These are phyloP conservation scores for Cajanus cajan DNA, from an alignment of 306 rosid species.

Conservation along the genomic window DNA sequence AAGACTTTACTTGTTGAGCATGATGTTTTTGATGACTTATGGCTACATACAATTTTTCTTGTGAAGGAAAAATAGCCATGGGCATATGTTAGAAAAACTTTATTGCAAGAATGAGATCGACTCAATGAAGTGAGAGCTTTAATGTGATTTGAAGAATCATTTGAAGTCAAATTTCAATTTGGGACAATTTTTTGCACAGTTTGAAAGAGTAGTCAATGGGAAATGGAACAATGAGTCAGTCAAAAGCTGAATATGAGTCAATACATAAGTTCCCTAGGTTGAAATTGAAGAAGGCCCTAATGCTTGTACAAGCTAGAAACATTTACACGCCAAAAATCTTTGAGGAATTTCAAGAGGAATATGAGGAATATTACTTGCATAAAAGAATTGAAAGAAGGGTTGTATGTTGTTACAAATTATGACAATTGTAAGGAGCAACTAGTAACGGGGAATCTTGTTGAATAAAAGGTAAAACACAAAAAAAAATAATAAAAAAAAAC, in stretches of 20 bases:
- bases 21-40: background rate
- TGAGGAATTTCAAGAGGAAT: conserved; percentile 1
- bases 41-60: background rate
- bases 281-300: background rate
- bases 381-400: background rate
- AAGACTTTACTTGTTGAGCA: background rate
- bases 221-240: background rate
- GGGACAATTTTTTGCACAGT: background rate
- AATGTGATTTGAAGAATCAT: conserved; percentile 9
- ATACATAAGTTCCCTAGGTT: background rate
- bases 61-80: background rate
- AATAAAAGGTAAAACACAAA: conserved; percentile 1
- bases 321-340: background rate
- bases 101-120: background rate
- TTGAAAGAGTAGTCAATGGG: background rate
- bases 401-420: background rate
- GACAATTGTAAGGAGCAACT: background rate
- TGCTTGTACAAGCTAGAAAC: background rate
- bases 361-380: background rate
- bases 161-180: background rate
- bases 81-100: background rate
- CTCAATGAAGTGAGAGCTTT: background rate
- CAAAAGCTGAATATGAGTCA: background rate
- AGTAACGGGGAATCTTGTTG: background rate
- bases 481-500: too few relatives aligned